These are phyloP conservation scores for Asparagopsis taxiformis DNA, from an alignment of 31 red algal genomes.

Conservation along the genomic window DNA sequence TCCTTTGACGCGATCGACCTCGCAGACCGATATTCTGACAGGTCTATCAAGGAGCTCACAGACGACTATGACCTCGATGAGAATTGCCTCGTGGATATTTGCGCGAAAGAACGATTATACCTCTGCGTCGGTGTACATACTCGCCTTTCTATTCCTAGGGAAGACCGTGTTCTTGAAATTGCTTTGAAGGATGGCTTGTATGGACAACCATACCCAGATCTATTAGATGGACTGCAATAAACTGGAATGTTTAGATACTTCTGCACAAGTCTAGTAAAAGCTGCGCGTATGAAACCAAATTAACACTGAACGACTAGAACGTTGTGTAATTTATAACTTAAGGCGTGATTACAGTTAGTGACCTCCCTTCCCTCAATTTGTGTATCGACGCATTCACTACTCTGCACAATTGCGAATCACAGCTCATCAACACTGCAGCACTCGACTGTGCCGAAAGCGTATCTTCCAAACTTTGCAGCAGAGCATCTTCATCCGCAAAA, in stretches of 20 bases:
- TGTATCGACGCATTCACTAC: neutral
- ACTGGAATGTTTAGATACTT: too few relatives aligned
- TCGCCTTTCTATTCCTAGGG: constrained; percentile 34
- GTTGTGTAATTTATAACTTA: too few relatives aligned
- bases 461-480: neutral
- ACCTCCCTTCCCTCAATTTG: neutral
- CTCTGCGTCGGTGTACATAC: constrained; percentile 31
- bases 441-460: neutral
- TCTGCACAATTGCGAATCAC: neutral
- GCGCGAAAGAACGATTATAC: constrained; percentile 51
- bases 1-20: constrained; percentile 59
- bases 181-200: constrained; percentile 29
- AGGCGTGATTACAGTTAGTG: neutral
- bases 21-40: constrained; percentile 69
- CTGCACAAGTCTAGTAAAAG: too few relatives aligned
- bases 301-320: too few relatives aligned
- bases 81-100: constrained; percentile 19
- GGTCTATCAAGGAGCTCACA: constrained; percentile 67
- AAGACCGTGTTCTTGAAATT: constrained; percentile 64
- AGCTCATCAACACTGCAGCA: constrained; percentile 9
- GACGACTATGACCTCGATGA: constrained; percentile 63
- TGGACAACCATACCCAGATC: constrained; percentile 50
- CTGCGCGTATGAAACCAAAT: too few relatives aligned
- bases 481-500: constrained; percentile 5
- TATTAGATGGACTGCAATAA: constrained; percentile 51